Conservation (phyloP, 805 yeast genomes). For the Candida suzukii region DNA sequence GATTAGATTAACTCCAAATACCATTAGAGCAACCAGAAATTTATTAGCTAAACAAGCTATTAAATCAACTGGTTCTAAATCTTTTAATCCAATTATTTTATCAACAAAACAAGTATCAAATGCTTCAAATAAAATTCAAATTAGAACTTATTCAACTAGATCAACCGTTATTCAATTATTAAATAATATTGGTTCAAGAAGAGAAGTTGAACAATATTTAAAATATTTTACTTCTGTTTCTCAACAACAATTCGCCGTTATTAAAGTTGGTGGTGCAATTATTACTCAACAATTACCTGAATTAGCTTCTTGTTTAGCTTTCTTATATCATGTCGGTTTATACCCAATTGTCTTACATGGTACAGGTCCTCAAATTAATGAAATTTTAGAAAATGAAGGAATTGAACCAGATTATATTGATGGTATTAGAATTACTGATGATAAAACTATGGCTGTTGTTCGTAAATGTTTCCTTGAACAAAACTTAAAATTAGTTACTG, state of each 20-base stretch:
- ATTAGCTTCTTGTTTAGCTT: constrained; percentile 91
- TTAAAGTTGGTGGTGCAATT: constrained; percentile 98
- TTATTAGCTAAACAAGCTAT: constrained; percentile 17
- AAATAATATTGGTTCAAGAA: constrained; percentile 93
- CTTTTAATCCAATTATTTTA: constrained; percentile 11
- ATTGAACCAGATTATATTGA: constrained; percentile 94
- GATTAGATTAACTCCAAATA: constrained; percentile 7
- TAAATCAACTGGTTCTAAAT: constrained; percentile 9
- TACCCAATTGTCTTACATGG: constrained; percentile 97
- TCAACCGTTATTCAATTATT: constrained; percentile 93
- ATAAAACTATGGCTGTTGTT: constrained; percentile 92
- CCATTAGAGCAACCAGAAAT: constrained; percentile 11
- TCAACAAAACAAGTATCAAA: constrained; percentile 7
- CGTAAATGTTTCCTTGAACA: constrained; percentile 94
- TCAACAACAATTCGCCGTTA: constrained; percentile 95
- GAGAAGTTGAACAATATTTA: constrained; percentile 96
- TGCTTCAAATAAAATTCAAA: not conserved
- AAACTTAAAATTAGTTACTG: constrained; percentile 89
- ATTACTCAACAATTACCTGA: constrained; percentile 92
- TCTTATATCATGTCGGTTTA: constrained; percentile 93
- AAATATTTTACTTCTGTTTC: constrained; percentile 95
- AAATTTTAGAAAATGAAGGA: constrained; percentile 85
- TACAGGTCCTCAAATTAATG: constrained; percentile 98
- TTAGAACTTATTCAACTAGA: constrained; percentile 57
- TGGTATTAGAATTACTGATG: constrained; percentile 94